These are phyloP conservation scores for Pestalotiopsis sp. DNA, from an alignment of 2,329 filamentous ascomycete species.

Conservation along the genomic window DNA sequence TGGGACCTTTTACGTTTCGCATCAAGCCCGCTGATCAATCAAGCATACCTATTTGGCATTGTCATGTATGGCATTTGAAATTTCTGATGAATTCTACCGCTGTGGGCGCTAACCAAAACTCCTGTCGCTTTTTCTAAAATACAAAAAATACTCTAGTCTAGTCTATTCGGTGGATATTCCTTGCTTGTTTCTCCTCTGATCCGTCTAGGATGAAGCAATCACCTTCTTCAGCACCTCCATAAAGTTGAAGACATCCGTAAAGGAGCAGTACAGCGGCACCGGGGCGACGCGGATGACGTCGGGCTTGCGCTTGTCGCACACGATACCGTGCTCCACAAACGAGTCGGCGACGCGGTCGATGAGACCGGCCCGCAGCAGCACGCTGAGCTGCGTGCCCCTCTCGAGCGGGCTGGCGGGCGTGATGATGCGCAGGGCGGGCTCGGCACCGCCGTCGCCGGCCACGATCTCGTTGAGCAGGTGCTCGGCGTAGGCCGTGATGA, in stretches of 20 bases:
- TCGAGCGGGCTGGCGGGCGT: conserved; percentile 70
- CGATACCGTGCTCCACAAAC: conserved; percentile 69
- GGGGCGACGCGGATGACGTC: conserved; percentile 85
- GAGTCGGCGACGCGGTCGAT: conserved; percentile 68
- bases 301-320: conserved; percentile 83
- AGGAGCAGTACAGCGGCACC: conserved; percentile 82
- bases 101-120: neutral
- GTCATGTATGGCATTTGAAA: neutral
- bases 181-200: neutral
- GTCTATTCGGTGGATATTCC: neutral
- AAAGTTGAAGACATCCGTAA: conserved; percentile 66
- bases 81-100: neutral
- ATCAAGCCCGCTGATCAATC: neutral
- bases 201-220: neutral
- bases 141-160: neutral
- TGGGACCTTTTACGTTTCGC: neutral
- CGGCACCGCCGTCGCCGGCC: conserved; percentile 30
- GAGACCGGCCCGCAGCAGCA: conserved; percentile 69
- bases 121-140: neutral
- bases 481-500: conserved; percentile 78
- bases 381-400: conserved; percentile 78
- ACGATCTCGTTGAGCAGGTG: conserved; percentile 57
- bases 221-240: conserved; percentile 42
- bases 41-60: neutral
- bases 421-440: conserved; percentile 60